Evolutionary conservation across 1,284 basidiomycete genomes (phyloP).

Genomic region (Pholiota adiposa): DNA sequence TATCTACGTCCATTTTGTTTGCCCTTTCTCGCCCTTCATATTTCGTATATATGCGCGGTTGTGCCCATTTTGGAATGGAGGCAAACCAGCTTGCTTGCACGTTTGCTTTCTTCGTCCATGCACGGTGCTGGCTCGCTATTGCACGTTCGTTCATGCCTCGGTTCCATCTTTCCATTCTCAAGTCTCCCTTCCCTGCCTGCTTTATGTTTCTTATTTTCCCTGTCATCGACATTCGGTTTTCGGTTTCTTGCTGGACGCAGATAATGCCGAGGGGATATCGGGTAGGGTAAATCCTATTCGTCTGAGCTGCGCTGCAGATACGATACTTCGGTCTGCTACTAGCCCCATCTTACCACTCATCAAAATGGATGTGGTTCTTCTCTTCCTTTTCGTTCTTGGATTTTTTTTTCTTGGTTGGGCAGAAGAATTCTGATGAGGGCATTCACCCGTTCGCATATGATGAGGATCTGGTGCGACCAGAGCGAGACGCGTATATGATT

Average conservation of each 20-base stretch:
- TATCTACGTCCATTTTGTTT: no score
- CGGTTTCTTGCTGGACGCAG: not conserved
- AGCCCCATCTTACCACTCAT: not conserved
- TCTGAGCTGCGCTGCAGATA: no score
- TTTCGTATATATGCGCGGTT: not conserved
- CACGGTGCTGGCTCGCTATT: no score
- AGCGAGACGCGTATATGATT: not conserved
- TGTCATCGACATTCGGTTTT: not conserved
- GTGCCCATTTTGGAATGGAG: not conserved
- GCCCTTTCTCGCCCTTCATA: not conserved
- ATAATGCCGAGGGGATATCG: not conserved
- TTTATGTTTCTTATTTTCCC: not conserved
- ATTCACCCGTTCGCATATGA: not conserved
- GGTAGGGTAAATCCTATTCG: not conserved
- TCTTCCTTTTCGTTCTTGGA: not conserved
- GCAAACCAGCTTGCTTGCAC: not conserved
- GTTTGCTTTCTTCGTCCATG: not conserved
- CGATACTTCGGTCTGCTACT: not conserved
- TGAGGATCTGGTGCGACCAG: not conserved
- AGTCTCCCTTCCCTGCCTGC: not conserved
- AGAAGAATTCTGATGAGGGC: no score
- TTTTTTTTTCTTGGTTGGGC: not conserved
- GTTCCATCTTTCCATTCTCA: not conserved
- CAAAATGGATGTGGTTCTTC: not conserved
- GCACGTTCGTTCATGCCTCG: not conserved